Conservation (phyloP, 2,329 filamentous ascomycete genomes). For the Calycina herbarum region DNA sequence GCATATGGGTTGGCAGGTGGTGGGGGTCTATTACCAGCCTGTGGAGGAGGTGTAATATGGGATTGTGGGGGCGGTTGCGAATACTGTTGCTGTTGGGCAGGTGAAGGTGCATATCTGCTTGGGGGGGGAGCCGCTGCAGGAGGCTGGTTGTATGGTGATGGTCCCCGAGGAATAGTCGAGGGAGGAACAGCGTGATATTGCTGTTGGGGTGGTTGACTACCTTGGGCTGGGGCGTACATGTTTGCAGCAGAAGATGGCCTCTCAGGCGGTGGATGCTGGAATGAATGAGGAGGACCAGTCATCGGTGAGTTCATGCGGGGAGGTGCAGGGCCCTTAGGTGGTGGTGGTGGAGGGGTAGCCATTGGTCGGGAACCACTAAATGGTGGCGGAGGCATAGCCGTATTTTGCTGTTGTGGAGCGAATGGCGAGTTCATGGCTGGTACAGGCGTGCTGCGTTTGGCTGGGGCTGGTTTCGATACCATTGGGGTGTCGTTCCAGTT, state of each 20-base stretch:
- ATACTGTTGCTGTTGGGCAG: slow-evolving; percentile 53
- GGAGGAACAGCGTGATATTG: slow-evolving; percentile 42
- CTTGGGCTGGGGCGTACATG: slow-evolving; percentile 61
- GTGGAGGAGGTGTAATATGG: slow-evolving; percentile 44
- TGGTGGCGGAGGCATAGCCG: slow-evolving; percentile 48
- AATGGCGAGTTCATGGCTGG: slow-evolving; percentile 74
- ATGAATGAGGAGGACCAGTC: slow-evolving; percentile 51
- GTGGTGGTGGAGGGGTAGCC: slow-evolving; percentile 74
- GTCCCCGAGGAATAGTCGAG: slow-evolving; percentile 67
- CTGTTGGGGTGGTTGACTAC: slow-evolving; percentile 45
- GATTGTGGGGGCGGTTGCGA: slow-evolving; percentile 45
- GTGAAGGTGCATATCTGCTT: slow-evolving; percentile 73
- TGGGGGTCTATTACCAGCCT: slow-evolving; percentile 44
- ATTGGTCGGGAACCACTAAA: slow-evolving; percentile 60
- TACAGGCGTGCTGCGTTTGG: slow-evolving; percentile 67
- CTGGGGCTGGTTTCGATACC: slow-evolving; percentile 69
- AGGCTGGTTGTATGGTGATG: slow-evolving; percentile 84
- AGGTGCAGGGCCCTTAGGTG: slow-evolving; percentile 75
- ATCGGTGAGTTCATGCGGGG: slow-evolving; percentile 72
- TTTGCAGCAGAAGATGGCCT: slow-evolving; percentile 59
- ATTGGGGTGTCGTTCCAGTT: slow-evolving; percentile 97
- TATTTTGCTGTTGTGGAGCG: slow-evolving; percentile 58
- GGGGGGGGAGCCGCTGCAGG: slow-evolving; percentile 68
- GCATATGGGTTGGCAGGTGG: slow-evolving; percentile 49
- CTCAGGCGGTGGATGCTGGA: slow-evolving; percentile 44